Base-by-base conservation (phyloP, 257 asterid species). In the Jaltomata sinuosa region DNA sequence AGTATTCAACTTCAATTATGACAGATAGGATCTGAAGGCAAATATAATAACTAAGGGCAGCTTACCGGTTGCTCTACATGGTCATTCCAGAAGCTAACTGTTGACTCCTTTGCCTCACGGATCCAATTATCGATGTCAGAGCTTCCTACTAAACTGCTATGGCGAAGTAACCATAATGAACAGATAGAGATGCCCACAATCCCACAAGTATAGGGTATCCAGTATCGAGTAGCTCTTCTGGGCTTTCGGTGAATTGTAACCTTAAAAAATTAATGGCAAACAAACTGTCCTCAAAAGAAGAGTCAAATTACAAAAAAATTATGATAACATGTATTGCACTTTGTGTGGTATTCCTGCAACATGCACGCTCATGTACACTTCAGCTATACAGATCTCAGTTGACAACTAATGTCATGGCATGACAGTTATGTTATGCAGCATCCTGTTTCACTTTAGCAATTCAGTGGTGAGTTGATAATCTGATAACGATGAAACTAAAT, bases 21-120 rank as follows among this genome's bases (percentile, higher is more conserved):
- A 40, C 53, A 38, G 3, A 21, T 71, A 40, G 79, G 54, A 40
- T 71, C 79, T 40, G 79, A 71, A 71, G 29, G 79, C 31, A 71
- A 40, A 6, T 71, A 71, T n/a, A 71, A 71, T 71, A 71, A 40
- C 12, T 38, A 71, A 54, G 79, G 32, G 79, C 87, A 85, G 81
- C 95, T 87, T 91, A 95, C 99, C 64, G 99, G 99, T 91, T 97
- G 94, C 92, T 97, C 99, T 74, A 97, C 99, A 79, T 97, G 99
- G 89, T 91, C 98, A 82, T 91, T 94, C 98, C 98, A 97, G 89
- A 97, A 97, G 93, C 88, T 88, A 84, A 68, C 11, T 21, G 95
- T 92, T 83, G 99, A 95, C 38, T 92, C 97, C 85, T 91, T 97
- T 49, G 95, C 98, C 91, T 95, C 99, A 61, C 83, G 87, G 85